A percentile compares a stretch with the other conserved stretches of the same genome.
Conservation (phyloP, 495 filamentous ascomycete genomes). For the Rhypophila decipiens region DNA sequence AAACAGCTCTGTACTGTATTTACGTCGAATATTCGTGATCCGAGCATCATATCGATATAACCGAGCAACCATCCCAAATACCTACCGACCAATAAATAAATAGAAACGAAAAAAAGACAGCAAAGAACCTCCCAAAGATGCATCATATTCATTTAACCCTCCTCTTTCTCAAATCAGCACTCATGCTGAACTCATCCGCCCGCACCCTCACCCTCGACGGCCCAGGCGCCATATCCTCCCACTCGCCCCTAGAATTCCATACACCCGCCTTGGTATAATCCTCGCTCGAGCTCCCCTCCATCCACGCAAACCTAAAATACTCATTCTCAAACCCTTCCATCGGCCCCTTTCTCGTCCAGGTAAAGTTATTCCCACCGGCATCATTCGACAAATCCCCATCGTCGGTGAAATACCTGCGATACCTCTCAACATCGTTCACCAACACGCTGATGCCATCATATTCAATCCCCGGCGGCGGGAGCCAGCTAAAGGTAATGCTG, state of each 20-base stretch:
- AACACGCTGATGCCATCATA: constrained; percentile 81
- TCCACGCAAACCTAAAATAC: constrained; percentile 82
- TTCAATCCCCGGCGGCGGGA: constrained; percentile 49
- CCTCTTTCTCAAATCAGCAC: not conserved
- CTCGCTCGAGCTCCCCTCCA: constrained; percentile 59
- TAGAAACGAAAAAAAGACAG: too few relatives aligned
- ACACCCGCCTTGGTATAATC: constrained; percentile 79
- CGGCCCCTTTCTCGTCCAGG: constrained; percentile 40
- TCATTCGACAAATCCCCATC: constrained; percentile 22
- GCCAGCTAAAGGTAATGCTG: constrained; percentile 50
- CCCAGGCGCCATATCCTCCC: constrained; percentile 52
- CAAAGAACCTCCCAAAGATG: too few relatives aligned
- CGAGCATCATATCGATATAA: too few relatives aligned
- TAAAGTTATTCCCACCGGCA: constrained; percentile 21
- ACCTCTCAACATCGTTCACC: constrained; percentile 92
- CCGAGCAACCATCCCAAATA: too few relatives aligned
- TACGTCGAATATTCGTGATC: too few relatives aligned
- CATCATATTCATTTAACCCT: too few relatives aligned
- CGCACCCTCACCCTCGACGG: constrained; percentile 34
- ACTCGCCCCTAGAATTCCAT: constrained; percentile 64
- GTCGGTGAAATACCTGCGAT: constrained; percentile 53
- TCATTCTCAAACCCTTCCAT: constrained; percentile 51
- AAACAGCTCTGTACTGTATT: too few relatives aligned
- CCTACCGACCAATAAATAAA: too few relatives aligned
- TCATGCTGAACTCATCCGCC: not conserved